These are phyloP conservation scores for Carex arenaria DNA, from an alignment of 202 grass and related monocot genomes.

Conservation along the genomic window DNA sequence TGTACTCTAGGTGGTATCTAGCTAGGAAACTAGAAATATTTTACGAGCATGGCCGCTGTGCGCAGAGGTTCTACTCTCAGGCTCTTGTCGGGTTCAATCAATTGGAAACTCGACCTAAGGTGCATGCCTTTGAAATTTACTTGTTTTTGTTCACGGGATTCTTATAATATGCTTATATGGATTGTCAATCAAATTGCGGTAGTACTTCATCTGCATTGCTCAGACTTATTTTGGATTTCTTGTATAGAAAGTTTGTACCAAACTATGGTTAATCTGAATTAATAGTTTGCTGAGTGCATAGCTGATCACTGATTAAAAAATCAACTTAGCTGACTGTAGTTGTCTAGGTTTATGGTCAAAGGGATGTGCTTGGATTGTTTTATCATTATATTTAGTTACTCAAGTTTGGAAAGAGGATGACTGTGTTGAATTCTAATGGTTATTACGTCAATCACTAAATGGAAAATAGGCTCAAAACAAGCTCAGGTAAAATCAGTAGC, in stretches of 20 bases:
- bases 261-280: neutral
- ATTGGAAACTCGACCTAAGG: neutral
- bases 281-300: neutral
- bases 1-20: slow-evolving; percentile 20
- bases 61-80: slow-evolving; percentile 8
- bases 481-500: neutral
- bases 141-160: neutral
- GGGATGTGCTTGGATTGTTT: neutral
- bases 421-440: neutral
- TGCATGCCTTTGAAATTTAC: neutral
- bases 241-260: neutral
- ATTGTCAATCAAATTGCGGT: neutral
- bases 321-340: neutral
- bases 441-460: neutral
- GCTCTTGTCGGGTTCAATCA: slow-evolving; percentile 1
- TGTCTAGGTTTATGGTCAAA: slow-evolving; percentile 5
- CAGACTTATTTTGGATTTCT: neutral
- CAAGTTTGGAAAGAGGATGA: neutral
- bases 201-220: neutral
- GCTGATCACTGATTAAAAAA: neutral
- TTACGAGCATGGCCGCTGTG: neutral
- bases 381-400: neutral
- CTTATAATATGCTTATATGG: neutral
- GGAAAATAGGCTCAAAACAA: neutral
- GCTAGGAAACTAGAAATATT: slow-evolving; percentile 1